Base-by-base conservation (phyloP, 1,139 yeast species). In the Yamadazyma songkhlaensis region DNA sequence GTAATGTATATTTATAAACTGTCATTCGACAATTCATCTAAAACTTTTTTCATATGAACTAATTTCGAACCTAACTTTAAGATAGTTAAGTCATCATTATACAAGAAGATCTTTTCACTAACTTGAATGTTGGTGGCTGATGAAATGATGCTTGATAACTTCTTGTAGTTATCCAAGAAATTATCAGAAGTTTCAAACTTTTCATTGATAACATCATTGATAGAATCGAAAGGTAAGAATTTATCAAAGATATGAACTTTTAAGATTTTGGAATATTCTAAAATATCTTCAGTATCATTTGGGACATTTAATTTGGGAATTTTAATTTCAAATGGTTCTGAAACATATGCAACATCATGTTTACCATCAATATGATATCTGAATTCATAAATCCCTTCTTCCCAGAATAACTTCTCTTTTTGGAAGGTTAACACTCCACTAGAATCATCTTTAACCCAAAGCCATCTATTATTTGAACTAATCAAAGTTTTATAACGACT, bases 401-500 rank as follows among this genome's bases (percentile, higher is more conserved):
- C 84, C 80, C 85, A 84, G 50, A 73, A 73, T 33, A 83, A 60
- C 35, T 72, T 62, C 8, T 72, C 70, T 8, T 72, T 71, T 9
- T 64, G 59, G 50, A 86, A 86, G 6, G 52, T 62, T 9, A 77
- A 68, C n/a, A 58, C 48, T 1, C 94, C 94, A 4, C 42, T 25
- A 10, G 25, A 26, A 4, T 60, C 57, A n/a, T 49, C 55, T 2
- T 61, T 54, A 32, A 73, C 71, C 44, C 79, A 81, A 25, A 71
- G 55, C 95, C 95, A 86, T 49, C 85, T 79, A 8, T 87, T 87
- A 22, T 75, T 61, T 10, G 92, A 81, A 10, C 88, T 71, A 15
- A 81, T 64, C 32, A 74, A 64, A 0, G 95, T 85, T 36, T 71
- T 74, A 31, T 72, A 73, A 37, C 80, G 67, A 8, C 85, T 77